Evolutionary conservation across 2,329 filamentous ascomycete species (phyloP).

Genomic region (Paraconiothyrium brasiliense): DNA sequence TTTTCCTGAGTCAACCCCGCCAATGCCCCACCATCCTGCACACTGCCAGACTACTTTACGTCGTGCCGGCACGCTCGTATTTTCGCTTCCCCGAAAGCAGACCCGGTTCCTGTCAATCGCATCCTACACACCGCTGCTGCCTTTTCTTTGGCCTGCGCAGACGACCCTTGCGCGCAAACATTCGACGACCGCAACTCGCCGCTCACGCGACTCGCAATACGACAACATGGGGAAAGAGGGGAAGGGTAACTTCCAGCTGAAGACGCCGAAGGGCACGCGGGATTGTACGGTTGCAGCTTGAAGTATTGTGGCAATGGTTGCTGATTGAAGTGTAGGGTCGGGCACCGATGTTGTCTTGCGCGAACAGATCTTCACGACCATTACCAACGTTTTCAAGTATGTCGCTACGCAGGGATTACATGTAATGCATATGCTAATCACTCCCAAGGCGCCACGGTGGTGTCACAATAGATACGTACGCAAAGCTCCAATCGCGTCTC

Average conservation of each 20-base stretch:
- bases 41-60: slow-evolving; percentile 24
- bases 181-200: slow-evolving; percentile 15
- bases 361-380: slow-evolving; percentile 47
- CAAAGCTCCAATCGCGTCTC: slow-evolving; percentile 24
- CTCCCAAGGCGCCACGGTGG: slow-evolving; percentile 68
- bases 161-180: slow-evolving; percentile 17
- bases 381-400: slow-evolving; percentile 48
- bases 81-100: slow-evolving; percentile 21
- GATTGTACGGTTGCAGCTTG: slow-evolving; percentile 71
- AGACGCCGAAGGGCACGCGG: slow-evolving; percentile 90
- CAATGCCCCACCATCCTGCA: slow-evolving; percentile 31
- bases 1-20: slow-evolving; percentile 33
- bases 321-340: slow-evolving; percentile 38
- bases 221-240: slow-evolving; percentile 59
- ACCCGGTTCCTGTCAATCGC: not conserved
- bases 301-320: slow-evolving; percentile 67
- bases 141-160: slow-evolving; percentile 26
- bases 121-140: slow-evolving; percentile 21
- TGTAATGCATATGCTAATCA: slow-evolving; percentile 81
- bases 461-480: slow-evolving; percentile 64
- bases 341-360: slow-evolving; percentile 47
- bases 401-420: slow-evolving; percentile 76
- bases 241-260: slow-evolving; percentile 70
- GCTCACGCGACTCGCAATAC: slow-evolving; percentile 22
- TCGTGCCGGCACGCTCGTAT: slow-evolving; percentile 29